phyloP scores from a whole-genome alignment of 2,329 filamentous ascomycete genomes.

The Eutypa lata region DNA sequence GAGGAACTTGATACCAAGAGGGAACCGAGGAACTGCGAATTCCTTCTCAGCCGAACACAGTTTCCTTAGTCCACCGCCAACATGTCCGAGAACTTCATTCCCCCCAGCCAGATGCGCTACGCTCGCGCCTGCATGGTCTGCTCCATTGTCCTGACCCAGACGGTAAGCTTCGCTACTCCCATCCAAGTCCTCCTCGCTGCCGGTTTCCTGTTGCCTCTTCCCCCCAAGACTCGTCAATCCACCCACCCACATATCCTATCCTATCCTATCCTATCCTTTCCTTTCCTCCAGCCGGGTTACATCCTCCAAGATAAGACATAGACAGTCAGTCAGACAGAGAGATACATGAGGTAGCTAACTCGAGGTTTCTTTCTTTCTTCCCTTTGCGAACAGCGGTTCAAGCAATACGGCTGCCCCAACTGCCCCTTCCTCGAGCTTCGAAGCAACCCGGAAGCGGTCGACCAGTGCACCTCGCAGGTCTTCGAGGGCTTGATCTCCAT shows the following conservation, averaged over 20 bases:
- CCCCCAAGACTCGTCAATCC: no score
- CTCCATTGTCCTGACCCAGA: constrained; percentile 83
- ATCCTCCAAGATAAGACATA: not conserved
- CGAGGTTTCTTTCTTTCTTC: no score
- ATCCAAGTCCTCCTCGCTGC: no score
- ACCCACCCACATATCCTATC: not conserved
- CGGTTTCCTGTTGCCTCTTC: no score
- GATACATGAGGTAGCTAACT: no score
- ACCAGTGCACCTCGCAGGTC: constrained; percentile 92
- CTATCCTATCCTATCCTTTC: no score
- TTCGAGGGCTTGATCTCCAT: constrained; percentile 91
- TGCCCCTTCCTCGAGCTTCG: constrained; percentile 88
- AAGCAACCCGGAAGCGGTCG: constrained; percentile 74
- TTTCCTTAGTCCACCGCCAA: constrained; percentile 4
- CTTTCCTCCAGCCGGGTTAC: not conserved
- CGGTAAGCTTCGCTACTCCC: constrained; percentile 45
- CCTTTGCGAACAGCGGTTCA: constrained; percentile 64
- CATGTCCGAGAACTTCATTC: constrained; percentile 62
- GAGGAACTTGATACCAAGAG: no score
- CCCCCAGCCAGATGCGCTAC: constrained; percentile 74
- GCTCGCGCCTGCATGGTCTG: constrained; percentile 98
- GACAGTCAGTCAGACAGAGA: not conserved
- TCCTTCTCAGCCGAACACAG: no score
- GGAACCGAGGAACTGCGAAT: no score
- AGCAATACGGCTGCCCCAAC: constrained; percentile 87